These are phyloP conservation scores for Saccharomycopsis hybrid DNA, from an alignment of 1,139 yeast genomes.

Conservation along the genomic window DNA sequence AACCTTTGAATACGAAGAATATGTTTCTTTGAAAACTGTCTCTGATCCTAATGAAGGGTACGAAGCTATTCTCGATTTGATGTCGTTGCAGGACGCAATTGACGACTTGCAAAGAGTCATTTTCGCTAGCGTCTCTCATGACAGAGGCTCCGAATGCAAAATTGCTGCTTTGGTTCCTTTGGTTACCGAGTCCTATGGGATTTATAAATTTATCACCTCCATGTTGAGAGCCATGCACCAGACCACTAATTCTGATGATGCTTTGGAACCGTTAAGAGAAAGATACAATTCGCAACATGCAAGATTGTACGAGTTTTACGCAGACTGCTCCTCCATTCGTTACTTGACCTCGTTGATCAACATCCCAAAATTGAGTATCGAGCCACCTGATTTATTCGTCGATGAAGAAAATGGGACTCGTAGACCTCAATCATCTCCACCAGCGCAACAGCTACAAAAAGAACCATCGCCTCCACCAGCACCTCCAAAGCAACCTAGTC, in stretches of 20 bases:
- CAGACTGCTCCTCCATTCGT: constrained; percentile 82
- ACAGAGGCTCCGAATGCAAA: constrained; percentile 69
- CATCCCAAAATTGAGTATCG: constrained; percentile 71
- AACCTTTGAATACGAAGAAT: constrained; percentile 93
- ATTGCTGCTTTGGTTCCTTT: constrained; percentile 86
- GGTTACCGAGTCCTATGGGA: constrained; percentile 91
- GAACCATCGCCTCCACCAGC: constrained; percentile 29
- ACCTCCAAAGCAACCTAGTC: constrained; percentile 41
- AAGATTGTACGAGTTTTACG: constrained; percentile 76
- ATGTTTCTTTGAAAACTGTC: constrained; percentile 78
- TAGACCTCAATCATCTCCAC: constrained; percentile 27
- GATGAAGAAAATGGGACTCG: constrained; percentile 34
- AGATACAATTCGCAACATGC: constrained; percentile 77
- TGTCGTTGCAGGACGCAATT: constrained; percentile 80
- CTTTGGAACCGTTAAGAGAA: constrained; percentile 65
- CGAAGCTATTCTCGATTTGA: constrained; percentile 78
- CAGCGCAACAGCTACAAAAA: constrained; percentile 29
- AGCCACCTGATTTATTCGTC: constrained; percentile 60
- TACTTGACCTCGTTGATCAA: constrained; percentile 79
- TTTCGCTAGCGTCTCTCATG: constrained; percentile 64
- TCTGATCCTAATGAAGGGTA: constrained; percentile 96
- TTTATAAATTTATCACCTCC: constrained; percentile 80
- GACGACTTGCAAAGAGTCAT: constrained; percentile 75
- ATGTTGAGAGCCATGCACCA: constrained; percentile 87
- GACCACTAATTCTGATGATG: constrained; percentile 72